phyloP scores from a whole-genome alignment of 2,329 filamentous ascomycete species.

The Phyllachora maydis region DNA sequence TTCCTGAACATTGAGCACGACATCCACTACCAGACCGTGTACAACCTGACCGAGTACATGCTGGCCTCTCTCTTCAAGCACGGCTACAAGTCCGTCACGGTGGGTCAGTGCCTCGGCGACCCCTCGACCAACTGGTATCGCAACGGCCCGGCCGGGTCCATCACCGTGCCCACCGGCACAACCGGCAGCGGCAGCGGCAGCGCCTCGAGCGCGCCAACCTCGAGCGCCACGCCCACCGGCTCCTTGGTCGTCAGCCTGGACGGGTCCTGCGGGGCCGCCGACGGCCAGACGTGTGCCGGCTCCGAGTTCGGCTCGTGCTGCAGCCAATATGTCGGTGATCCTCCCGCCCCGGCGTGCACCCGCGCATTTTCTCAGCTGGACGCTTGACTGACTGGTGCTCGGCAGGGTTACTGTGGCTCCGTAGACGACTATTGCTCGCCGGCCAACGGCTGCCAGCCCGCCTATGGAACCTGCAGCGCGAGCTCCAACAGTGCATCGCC shows the following conservation, averaged over 20 bases:
- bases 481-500: too few species aligned
- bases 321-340: constrained; percentile 7
- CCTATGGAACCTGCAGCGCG: constrained; percentile 5
- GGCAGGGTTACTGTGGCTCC: constrained; percentile 6
- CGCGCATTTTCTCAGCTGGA: constrained; percentile 7
- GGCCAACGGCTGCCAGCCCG: constrained; percentile 6
- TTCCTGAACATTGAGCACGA: constrained; percentile 32
- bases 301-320: constrained; percentile 4
- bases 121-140: constrained; percentile 30
- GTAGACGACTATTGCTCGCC: constrained; percentile 5
- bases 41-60: constrained; percentile 23
- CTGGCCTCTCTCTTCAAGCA: constrained; percentile 16
- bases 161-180: background rate
- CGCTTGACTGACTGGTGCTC: constrained; percentile 8
- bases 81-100: constrained; percentile 25
- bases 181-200: constrained; percentile 3
- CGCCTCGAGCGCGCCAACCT: constrained; percentile 1
- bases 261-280: constrained; percentile 6
- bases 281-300: constrained; percentile 3
- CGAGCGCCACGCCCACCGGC: constrained; percentile 1
- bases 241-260: constrained; percentile 3
- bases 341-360: constrained; percentile 8
- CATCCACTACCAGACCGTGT: constrained; percentile 22
- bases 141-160: constrained; percentile 5
- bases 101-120: constrained; percentile 34